Base-by-base conservation (phyloP, 1,284 basidiomycete genomes). In the Ustilago sp. region DNA sequence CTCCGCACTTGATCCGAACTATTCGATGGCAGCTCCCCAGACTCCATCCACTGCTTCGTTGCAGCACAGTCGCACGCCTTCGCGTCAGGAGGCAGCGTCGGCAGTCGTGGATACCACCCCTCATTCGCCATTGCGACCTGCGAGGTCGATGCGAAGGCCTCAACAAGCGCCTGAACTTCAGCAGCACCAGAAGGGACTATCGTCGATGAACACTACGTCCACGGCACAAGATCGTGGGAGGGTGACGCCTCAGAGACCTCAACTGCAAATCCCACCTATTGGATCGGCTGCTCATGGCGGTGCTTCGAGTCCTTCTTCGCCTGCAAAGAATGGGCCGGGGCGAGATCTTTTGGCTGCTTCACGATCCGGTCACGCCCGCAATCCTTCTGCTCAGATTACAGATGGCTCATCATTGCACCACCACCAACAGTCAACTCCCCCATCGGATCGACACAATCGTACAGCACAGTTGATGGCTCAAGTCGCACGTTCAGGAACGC, bases 381-480 rank as follows among this genome's bases (percentile, higher is more conserved):
- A 72, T 32, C 55, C 47, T 8, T 73, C 70, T n/a, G 64, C 74
- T 6, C 68, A 71, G 32, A 67, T 53, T 48, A 47, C 28, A 9
- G 65, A 45, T 11, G 57, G 53, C 9, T 51, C 58, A 8, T 43
- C 58, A n/a, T 32, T 63, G 9, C 35, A 39, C 19, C 57, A 48
- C 13, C 35, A 39, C 31, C 57, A 48, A 2, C 65, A 60, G 4
- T 45, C 66, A 15, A 68, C 63, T 8, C 63, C 63, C 23, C 63
- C 66, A 6, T 59, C 56, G 12, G 80, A 81, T 48, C 74, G 77
- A 5, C 77, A 74, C 34, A 64, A 68, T 1, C 74, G 76, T 23
- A 67, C 74, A 7, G 80, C 80, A 2, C 71, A 75, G 58, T 55
- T 82, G 28, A 81, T 82, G 77, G 75, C 77, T 4, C 63, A 75